Evolutionary conservation across 2,329 filamentous ascomycete genomes (phyloP), one percentile per base, ranked within the genome.

Genomic region (Didymella pinodella): DNA sequence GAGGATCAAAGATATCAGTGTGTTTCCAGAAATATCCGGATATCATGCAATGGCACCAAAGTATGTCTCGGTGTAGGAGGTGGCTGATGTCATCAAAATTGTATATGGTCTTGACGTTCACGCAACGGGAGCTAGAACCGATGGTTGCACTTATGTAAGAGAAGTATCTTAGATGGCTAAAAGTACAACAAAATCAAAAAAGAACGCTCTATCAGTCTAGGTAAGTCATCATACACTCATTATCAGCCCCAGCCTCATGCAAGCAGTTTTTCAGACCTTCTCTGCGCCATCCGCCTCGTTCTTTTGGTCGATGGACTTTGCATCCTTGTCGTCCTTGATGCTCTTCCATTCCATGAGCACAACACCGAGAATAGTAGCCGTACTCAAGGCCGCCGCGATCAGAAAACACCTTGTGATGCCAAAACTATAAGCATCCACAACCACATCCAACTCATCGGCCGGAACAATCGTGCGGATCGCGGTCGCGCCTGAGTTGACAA

Each of bases 371-470:
- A 88, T 77, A 5, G 80, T 82, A 3, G 87, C 63, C 18, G 79
- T 80, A 1, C 82, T 79, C 66, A 88, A 77, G 2, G 83, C 82
- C n/a, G 87, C 77, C 1, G 81, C 82, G 8, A 90, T 82, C 56
- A 85, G 81, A 67, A 89, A 91, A 0, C 83, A 82, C 48, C 81
- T 75, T 1, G 81, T 81, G 22, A 91, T 72, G 0, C 87, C 80
- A 22, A 79, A 74, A 67, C 89, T 90, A 75, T 91, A 91, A 0
- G 86, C 88, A 0, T 79, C 64, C 1, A 87, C 77, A 1, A 92
- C 86, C 0, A 77, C 75, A 5, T 72, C 71, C 6, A 88, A 71
- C 52, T 81, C 83, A 52, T 85, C 67, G 0, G 75, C 63, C 0
- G 83, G 78, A n/a, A 91, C 84, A 2, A 80, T 70, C 18, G 65